Evolutionary conservation across 257 asterid species (phyloP).

Genomic region (Anisodus acutangulus): DNA sequence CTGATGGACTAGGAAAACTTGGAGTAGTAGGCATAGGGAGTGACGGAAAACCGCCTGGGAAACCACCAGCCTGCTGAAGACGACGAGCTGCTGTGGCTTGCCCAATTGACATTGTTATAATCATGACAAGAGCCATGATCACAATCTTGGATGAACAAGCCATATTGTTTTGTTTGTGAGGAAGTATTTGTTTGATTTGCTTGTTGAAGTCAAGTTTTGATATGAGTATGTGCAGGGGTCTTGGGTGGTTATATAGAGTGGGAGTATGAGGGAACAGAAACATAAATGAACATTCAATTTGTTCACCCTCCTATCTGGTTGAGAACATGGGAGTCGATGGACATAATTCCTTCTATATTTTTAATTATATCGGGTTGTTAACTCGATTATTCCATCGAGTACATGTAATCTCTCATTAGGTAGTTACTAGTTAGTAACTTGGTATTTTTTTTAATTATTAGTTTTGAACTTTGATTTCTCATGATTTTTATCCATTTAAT

Average conservation of each 20-base stretch:
- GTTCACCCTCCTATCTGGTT: constrained; percentile 21
- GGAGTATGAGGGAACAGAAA: background rate
- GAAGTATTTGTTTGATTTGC: background rate
- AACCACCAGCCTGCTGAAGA: constrained; percentile 26
- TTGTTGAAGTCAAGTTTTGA: background rate
- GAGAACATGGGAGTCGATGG: background rate
- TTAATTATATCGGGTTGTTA: too few relatives aligned
- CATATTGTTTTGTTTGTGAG: constrained; percentile 31
- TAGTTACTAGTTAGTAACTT: background rate
- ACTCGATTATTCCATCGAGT: background rate
- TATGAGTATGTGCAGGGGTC: background rate
- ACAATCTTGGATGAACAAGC: constrained; percentile 21
- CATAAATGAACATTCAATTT: constrained; percentile 24
- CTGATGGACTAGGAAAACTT: background rate
- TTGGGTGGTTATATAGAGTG: constrained; percentile 25
- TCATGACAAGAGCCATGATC: constrained; percentile 30
- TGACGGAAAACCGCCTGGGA: constrained; percentile 38
- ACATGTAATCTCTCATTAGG: too few relatives aligned
- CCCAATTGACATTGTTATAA: constrained; percentile 30
- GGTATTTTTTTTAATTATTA: background rate
- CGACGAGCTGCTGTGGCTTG: constrained; percentile 38
- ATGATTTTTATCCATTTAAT: too few relatives aligned
- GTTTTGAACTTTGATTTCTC: background rate
- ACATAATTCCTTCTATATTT: background rate
- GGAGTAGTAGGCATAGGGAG: background rate